Base-by-base conservation (phyloP, 306 rosid genomes). In the Mucuna pruriens region DNA sequence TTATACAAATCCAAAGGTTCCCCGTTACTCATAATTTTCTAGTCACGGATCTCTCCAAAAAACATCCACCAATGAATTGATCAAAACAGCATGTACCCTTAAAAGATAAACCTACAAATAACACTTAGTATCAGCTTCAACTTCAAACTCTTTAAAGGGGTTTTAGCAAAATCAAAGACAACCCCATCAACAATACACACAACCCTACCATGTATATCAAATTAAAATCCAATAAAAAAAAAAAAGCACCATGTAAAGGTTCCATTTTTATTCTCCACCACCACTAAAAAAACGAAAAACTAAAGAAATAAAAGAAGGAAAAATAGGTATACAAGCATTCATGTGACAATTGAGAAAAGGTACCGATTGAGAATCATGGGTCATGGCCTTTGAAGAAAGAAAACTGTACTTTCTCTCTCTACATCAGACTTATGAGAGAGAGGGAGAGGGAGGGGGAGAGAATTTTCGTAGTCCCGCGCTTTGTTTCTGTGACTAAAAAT, bases 1-100 rank as follows among this genome's bases (percentile, higher is more conserved):
- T 88, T 88, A 74, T 88, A 86, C 90, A 93, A 90, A 84, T 90
- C 91, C 60, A 89, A 86, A 1, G 79, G 25, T 45, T 82, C 85
- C 78, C 91, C 92, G 75, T 78, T 66, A 77, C 91, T 88, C 44
- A 87, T 49, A 83, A 87, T 81, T 65, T 72, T 67, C 48, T 6
- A 67, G 6, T 49, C 22, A 75, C 66, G 57, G 78, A 86, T 80
- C 80, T 76, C 88, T 76, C 62, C 74, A 81, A 45, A 60, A 79
- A 83, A 11, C 19, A 65, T 23, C 39, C 67, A 10, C 63, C 57
- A 51, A 80, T 80, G 23, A 87, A 73, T 40, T 22, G 73, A 75
- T 87, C 82, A 70, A 87, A 91, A 83, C 84, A 82, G 77, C 83
- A 76, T 74, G 80, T 84, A 72, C 83, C 75, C 38, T 42, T 5